These are phyloP conservation scores for Chlamydomonas sp. DNA, from an alignment of 139 green algal species.

Conservation along the genomic window DNA sequence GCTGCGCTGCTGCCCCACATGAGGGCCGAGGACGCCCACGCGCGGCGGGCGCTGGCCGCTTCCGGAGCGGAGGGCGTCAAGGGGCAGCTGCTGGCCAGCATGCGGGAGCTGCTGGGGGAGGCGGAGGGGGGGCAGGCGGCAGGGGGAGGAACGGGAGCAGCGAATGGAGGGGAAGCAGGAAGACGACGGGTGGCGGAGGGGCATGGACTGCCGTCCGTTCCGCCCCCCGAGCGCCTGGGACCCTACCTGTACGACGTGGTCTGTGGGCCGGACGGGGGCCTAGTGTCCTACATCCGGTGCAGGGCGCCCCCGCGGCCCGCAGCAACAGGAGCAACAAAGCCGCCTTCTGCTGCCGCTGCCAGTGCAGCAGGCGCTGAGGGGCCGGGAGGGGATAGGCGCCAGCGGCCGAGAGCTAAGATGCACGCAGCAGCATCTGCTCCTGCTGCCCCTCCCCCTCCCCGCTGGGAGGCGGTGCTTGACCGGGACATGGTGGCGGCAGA, in stretches of 20 bases:
- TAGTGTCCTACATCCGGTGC: conserved; percentile 1
- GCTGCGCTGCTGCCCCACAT: background rate
- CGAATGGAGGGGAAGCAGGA: background rate
- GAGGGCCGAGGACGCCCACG: conserved; percentile 2
- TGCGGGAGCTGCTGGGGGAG: background rate
- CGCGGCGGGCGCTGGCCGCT: background rate
- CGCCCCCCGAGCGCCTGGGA: conserved; percentile 32
- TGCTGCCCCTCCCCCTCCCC: background rate
- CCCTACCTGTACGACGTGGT: conserved; percentile 21
- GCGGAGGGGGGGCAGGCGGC: background rate
- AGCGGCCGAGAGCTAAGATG: background rate
- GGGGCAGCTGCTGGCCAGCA: conserved; percentile 8
- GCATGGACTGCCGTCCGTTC: background rate
- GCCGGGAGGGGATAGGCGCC: background rate
- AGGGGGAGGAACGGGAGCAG: background rate
- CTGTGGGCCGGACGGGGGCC: conserved; percentile 23
- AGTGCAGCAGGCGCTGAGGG: background rate
- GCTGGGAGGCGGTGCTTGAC: conserved; percentile 12
- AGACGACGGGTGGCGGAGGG: background rate
- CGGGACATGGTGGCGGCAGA: conserved; percentile 2
- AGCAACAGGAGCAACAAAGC: background rate
- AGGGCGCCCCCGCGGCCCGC: background rate
- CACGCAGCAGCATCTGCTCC: background rate
- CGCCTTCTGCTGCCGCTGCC: background rate
- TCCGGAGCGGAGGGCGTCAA: background rate